Base-by-base conservation (phyloP, 2,329 filamentous ascomycete genomes). In the Cladobotryum protrusum region DNA sequence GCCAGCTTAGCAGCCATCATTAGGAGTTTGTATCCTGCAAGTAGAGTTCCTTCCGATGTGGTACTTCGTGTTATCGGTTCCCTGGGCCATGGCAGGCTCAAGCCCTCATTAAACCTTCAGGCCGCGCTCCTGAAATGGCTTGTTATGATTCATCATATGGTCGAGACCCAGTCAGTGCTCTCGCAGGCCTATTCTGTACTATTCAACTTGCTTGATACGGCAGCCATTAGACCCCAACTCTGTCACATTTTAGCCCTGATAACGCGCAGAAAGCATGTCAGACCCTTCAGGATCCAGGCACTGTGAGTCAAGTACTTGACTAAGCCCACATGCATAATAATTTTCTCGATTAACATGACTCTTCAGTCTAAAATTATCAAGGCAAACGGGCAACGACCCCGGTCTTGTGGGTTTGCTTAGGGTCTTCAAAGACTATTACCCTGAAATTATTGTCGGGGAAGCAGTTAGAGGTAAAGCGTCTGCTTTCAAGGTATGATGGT, bases 341-440 rank as follows among this genome's bases (percentile, higher is more conserved):
- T 8, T 8, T 8, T 29, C 6, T 8, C 11, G 24, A 39, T 43
- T 52, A 18, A 52, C 42, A 4, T 14, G 11, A 24, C 14, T 18
- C 36, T 36, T 29, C 9, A 85, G 81, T 45, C 71, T 85, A 54
- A 72, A 72, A 35, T 64, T 84, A 33, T 78, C 79, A 3, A 69
- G 81, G 40, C 78, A 82, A 59, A 78, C 75, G 4, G 85, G 84
- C 15, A 86, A 87, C 60, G 89, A 95, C 49, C 85, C 85, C 44
- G 78, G 83, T 46, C 71, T 95, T 34, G 76, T 86, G 35, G 87
- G 87, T 3, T 73, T 95, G 15, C 72, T 95, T 45, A 80, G 86
- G 49, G 82, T 92, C n/a, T 95, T 85, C 71, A 93, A 93, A 63
- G 89, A 92, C 63, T 95, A 92, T 66, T 95, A 92, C 60, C 89